Conservation (phyloP, 768 basidiomycete species). For the Pisolithus albus region DNA sequence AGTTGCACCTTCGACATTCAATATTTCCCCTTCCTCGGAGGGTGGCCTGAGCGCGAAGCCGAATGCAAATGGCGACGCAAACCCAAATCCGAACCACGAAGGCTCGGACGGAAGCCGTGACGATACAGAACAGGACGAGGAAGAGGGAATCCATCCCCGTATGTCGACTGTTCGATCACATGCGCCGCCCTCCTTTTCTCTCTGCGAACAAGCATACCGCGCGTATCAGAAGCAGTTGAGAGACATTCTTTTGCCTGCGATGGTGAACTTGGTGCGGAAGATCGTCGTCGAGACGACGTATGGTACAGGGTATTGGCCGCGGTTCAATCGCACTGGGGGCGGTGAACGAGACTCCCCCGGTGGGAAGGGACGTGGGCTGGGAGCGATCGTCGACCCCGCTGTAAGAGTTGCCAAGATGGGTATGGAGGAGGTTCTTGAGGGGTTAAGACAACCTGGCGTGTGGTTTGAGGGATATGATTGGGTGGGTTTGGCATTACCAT, state of each 20-base stretch:
- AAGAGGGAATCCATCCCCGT: slow-evolving; percentile 39
- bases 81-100: too few relatives aligned
- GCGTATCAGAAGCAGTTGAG: slow-evolving; percentile 55
- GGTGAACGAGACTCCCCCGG: too few relatives aligned
- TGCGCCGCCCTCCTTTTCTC: slow-evolving; percentile 51
- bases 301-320: too few relatives aligned
- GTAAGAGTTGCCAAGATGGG: slow-evolving; percentile 49
- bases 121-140: slow-evolving; percentile 2
- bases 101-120: too few relatives aligned
- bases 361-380: too few relatives aligned
- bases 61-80: too few relatives aligned
- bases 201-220: slow-evolving; percentile 60
- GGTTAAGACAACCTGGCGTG: slow-evolving; percentile 48
- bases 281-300: slow-evolving; percentile 54
- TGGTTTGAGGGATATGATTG: slow-evolving; percentile 77
- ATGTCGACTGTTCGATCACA: slow-evolving; percentile 41
- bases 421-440: slow-evolving; percentile 52
- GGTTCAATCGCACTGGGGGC: too few relatives aligned
- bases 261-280: slow-evolving; percentile 63
- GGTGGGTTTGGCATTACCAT: slow-evolving; percentile 18
- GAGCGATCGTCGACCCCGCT: slow-evolving; percentile 42
- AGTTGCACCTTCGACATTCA: slow-evolving; percentile 9
- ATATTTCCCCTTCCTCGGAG: too few relatives aligned
- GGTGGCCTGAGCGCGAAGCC: too few relatives aligned
- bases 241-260: slow-evolving; percentile 53